Base-by-base conservation (phyloP, 1,139 yeast species). In the Chernovozyma sophiae-reginae region DNA sequence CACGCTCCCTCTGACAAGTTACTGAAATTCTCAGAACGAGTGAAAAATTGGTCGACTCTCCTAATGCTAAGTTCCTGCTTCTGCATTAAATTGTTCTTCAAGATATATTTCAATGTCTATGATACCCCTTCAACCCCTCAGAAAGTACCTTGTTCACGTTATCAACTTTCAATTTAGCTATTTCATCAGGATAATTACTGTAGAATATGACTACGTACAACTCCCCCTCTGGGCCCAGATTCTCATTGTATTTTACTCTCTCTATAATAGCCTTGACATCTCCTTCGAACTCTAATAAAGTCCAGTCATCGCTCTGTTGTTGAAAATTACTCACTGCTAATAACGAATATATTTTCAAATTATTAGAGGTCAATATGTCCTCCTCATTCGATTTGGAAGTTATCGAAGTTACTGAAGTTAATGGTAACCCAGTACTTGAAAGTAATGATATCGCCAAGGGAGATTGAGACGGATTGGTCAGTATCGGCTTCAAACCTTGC, bases 101-200 rank as follows among this genome's bases (percentile, higher is more conserved):
- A n/a, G n/a, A n/a, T n/a, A n/a, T n/a, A n/a, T n/a, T 26, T 26
- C 12, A 26, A 12, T 28, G 19, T 14, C 34, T 31, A n/a, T 29
- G 30, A 40, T 56, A 56, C 20, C 72, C 74, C 37, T 53, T 43
- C 35, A 71, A 56, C 3, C 74, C 74, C 27, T 51, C 44, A 13
- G 47, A 45, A 39, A 71, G 52, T 8, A 56, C 66, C 24, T 42
- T 41, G 4, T 51, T 51, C 30, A 73, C 50, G 38, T 58, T 62
- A 34, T 70, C 74, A 31, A 72, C 43, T 45, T 66, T 68, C 41
- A 63, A 56, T 40, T 74, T 64, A 19, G 78, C 79, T 17, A 70
- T 46, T 3, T 66, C 62, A 44, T 69, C 64, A 2, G 71, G 67
- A 38, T 60, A 65, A 11, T 43, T 48, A 8, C 46, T 37, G 43